A percentile compares a stretch with the other conserved stretches of the same genome.
Evolutionary conservation across 371 early-diverging fungal species (phyloP).

Genomic region (Parasitella parasitica): DNA sequence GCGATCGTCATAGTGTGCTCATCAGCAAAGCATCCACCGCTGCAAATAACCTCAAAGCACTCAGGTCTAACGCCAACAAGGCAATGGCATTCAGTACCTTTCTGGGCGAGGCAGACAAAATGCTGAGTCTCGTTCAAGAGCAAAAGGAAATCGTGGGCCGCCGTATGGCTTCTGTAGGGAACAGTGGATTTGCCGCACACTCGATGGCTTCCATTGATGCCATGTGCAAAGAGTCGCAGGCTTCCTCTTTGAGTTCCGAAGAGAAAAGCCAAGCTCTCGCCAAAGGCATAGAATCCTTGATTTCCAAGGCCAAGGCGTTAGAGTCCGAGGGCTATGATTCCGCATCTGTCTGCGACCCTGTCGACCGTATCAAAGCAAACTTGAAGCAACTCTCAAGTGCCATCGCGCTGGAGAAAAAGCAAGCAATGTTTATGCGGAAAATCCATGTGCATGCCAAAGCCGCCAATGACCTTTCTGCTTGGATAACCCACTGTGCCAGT

Average conservation of each 20-base stretch:
- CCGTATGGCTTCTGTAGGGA: constrained; percentile 26
- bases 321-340: constrained; percentile 25
- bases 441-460: constrained; percentile 44
- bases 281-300: constrained; percentile 19
- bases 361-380: constrained; percentile 20
- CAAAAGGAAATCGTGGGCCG: constrained; percentile 28
- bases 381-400: constrained; percentile 27
- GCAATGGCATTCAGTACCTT: constrained; percentile 33
- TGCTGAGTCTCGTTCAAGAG: constrained; percentile 25
- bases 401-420: constrained; percentile 35
- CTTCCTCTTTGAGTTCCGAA: constrained; percentile 22
- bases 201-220: constrained; percentile 21
- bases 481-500: constrained; percentile 43
- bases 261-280: constrained; percentile 14
- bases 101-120: constrained; percentile 22
- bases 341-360: constrained; percentile 26
- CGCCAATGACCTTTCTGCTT: constrained; percentile 32
- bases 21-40: constrained; percentile 21
- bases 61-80: constrained; percentile 32
- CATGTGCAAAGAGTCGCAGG: constrained; percentile 14
- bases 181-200: constrained; percentile 22
- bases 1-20: constrained; percentile 30
- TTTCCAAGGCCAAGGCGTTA: constrained; percentile 23
- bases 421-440: constrained; percentile 42
- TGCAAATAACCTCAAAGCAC: constrained; percentile 16